phyloP scores from a whole-genome alignment of 1,284 basidiomycete genomes.

The Megacollybia platyphylla region DNA sequence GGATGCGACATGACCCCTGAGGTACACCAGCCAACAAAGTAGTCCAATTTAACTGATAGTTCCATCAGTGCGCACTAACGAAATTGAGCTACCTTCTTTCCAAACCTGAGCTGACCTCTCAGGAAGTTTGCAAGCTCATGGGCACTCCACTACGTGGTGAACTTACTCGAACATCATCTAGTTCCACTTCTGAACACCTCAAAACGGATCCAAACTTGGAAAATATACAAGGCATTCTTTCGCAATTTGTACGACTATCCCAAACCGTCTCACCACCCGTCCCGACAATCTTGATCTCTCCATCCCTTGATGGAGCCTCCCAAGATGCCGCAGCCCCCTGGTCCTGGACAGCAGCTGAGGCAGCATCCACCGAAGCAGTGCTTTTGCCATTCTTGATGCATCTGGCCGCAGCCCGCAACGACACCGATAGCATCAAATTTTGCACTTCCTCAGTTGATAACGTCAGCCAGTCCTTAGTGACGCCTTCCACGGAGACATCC shows the following conservation, averaged over 20 bases:
- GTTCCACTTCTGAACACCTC: conserved; percentile 24
- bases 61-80: conserved; percentile 64
- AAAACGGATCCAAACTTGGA: conserved; percentile 40
- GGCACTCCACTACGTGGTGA: conserved; percentile 77
- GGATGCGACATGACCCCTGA: conserved; percentile 92
- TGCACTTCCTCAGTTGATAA: conserved; percentile 31
- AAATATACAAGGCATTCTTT: conserved; percentile 49
- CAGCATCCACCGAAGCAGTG: conserved; percentile 50
- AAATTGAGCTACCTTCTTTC: conserved; percentile 85
- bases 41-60: conserved; percentile 3
- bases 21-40: conserved; percentile 22
- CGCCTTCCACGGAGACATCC: conserved; percentile 11
- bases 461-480: conserved; percentile 7
- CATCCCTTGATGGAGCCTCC: conserved; percentile 17
- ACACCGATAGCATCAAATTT: conserved; percentile 45
- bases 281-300: conserved; percentile 28
- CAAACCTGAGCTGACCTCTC: conserved; percentile 61
- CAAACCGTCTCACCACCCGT: conserved; percentile 18
- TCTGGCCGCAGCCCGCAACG: conserved; percentile 61
- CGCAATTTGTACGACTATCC: conserved; percentile 56
- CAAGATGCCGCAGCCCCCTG: conserved; percentile 55
- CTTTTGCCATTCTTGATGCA: conserved; percentile 68
- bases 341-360: conserved; percentile 67
- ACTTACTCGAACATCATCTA: conserved; percentile 43
- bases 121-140: conserved; percentile 69